Evolutionary conservation across 2,329 filamentous ascomycete genomes (phyloP).

Genomic region (Fusarium pseudocircinatum): DNA sequence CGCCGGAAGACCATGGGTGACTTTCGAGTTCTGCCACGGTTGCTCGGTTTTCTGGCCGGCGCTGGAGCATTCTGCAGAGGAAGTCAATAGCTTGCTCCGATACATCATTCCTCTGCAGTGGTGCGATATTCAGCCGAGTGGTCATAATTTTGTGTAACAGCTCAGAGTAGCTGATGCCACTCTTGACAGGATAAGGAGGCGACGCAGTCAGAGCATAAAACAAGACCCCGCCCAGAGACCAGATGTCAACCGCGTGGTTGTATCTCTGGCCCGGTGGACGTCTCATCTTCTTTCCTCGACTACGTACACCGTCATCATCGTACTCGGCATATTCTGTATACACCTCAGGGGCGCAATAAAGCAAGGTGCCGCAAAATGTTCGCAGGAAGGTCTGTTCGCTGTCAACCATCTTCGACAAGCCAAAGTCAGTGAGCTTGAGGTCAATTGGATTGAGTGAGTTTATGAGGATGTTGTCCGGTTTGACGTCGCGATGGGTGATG

Average conservation of each 20-base stretch:
- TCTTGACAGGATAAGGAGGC: constrained; percentile 83
- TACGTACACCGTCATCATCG: constrained; percentile 74
- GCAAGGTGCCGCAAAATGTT: constrained; percentile 93
- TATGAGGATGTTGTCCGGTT: constrained; percentile 97
- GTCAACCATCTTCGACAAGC: constrained; percentile 92
- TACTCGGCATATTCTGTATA: constrained; percentile 79
- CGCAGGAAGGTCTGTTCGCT: constrained; percentile 91
- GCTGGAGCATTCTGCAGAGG: constrained; percentile 79
- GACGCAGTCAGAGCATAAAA: constrained; percentile 84
- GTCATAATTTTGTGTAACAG: constrained; percentile 91
- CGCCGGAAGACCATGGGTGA: constrained; percentile 75
- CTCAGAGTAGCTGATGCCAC: constrained; percentile 78
- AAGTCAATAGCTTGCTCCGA: constrained; percentile 78
- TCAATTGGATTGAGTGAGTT: constrained; percentile 75
- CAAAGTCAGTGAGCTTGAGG: constrained; percentile 96
- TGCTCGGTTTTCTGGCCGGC: constrained; percentile 80
- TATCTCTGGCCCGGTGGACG: constrained; percentile 74
- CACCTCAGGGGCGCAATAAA: constrained; percentile 97
- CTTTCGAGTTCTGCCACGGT: constrained; percentile 74
- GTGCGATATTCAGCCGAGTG: constrained; percentile 70
- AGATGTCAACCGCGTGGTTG: constrained; percentile 92
- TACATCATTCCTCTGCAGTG: constrained; percentile 67
- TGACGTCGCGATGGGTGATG: constrained; percentile 98
- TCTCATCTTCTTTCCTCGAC: constrained; percentile 70
- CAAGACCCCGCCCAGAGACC: constrained; percentile 93